Conservation (phyloP, 305 asterid genomes). For the Striga hermonthica region DNA sequence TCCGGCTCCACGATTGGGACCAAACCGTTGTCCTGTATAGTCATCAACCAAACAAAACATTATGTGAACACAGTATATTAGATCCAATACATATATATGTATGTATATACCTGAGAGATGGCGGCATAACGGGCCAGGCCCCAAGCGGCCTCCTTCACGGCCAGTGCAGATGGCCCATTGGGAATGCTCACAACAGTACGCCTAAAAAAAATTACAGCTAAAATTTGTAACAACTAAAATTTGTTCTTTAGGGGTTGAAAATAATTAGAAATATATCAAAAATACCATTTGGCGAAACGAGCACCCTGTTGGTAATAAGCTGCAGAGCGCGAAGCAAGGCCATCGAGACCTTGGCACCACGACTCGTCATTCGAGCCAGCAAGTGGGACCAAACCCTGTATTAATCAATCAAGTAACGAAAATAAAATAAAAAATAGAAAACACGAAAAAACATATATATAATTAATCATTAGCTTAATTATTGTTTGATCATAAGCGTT, state of each 20-base stretch:
- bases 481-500: background rate
- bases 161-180: slow-evolving; percentile 91
- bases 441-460: background rate
- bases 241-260: background rate
- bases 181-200: slow-evolving; percentile 94
- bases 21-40: slow-evolving; percentile 67
- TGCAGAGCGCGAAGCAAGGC: slow-evolving; percentile 82
- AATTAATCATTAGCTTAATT: background rate
- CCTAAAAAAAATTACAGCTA: slow-evolving; percentile 37
- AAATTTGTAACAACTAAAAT: background rate
- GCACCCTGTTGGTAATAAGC: slow-evolving; percentile 89
- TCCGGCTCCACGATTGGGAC: slow-evolving; percentile 95
- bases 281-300: slow-evolving; percentile 81
- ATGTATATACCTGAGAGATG: slow-evolving; percentile 63
- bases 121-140: slow-evolving; percentile 97
- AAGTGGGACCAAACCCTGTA: slow-evolving; percentile 78
- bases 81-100: too few species aligned
- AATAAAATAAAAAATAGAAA: background rate
- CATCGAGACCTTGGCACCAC: slow-evolving; percentile 95
- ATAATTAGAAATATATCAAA: background rate
- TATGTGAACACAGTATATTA: too few species aligned
- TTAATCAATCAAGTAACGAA: background rate
- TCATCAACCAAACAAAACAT: background rate
- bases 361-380: slow-evolving; percentile 88
- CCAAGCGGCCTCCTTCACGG: slow-evolving; percentile 97